A percentile compares a stretch with the other conserved stretches of the same genome.
These are phyloP conservation scores for Xylaria sp. DNA, from an alignment of 2,329 filamentous ascomycete species.

Conservation along the genomic window DNA sequence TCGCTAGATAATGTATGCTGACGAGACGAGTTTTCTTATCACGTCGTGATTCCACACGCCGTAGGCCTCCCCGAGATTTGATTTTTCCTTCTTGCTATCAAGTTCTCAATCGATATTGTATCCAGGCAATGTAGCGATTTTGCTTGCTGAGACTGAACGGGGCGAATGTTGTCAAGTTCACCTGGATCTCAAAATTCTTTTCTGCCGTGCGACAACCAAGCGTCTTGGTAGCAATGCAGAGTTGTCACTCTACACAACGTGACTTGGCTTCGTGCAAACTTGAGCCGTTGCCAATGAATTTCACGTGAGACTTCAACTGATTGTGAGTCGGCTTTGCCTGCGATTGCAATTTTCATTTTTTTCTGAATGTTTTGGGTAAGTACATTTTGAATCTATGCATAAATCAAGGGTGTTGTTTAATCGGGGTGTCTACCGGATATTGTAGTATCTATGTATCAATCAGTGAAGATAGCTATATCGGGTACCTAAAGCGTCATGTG, in stretches of 20 bases:
- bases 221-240: slow-evolving; percentile 8
- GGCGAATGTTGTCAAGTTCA: slow-evolving; percentile 8
- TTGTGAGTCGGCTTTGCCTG: neutral
- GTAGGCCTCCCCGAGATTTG: too few relatives aligned
- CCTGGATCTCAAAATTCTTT: slow-evolving; percentile 1
- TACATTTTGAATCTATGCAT: neutral
- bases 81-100: neutral
- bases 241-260: slow-evolving; percentile 2
- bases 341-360: slow-evolving; percentile 5
- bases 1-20: neutral
- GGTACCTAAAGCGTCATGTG: slow-evolving; percentile 5
- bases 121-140: neutral
- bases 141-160: neutral
- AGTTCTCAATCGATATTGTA: neutral
- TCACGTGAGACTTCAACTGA: neutral
- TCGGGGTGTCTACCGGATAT: neutral
- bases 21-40: neutral
- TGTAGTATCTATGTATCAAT: neutral
- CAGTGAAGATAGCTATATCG: neutral
- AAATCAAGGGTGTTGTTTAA: neutral
- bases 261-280: neutral
- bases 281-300: slow-evolving; percentile 1
- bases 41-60: too few relatives aligned
- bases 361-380: slow-evolving; percentile 2
- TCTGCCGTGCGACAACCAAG: slow-evolving; percentile 10